A percentile compares a stretch with the other conserved stretches of the same genome.
phyloP scores from a whole-genome alignment of 345 rosid species.

The Nephelium lappaceum region DNA sequence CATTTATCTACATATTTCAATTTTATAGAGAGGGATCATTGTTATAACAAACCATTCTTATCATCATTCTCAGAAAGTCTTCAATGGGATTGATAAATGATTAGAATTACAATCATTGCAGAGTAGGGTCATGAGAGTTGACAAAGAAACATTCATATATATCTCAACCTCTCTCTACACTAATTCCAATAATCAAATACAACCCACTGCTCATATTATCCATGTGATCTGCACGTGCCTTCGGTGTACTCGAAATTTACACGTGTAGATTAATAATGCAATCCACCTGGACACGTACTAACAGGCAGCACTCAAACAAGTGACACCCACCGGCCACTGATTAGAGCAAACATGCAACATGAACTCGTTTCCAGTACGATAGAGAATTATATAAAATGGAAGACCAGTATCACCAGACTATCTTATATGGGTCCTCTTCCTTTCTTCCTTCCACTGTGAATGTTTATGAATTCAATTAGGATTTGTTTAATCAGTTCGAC shows the following conservation, averaged over 20 bases:
- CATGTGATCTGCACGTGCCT: conserved; percentile 17
- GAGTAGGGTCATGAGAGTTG: conserved; percentile 29
- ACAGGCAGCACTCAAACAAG: conserved; percentile 17
- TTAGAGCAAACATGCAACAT: conserved; percentile 30
- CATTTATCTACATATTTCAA: too few species aligned
- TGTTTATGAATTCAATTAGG: not conserved
- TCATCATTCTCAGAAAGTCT: not conserved
- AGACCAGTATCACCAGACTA: conserved; percentile 2
- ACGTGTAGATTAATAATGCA: conserved; percentile 8
- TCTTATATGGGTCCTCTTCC: conserved; percentile 7
- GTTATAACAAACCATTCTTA: too few species aligned
- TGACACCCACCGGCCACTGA: conserved; percentile 20
- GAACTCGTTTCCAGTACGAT: conserved; percentile 11
- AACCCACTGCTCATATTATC: not conserved
- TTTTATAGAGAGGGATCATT: too few species aligned
- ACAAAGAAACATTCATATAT: not conserved
- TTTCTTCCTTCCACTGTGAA: conserved; percentile 15
- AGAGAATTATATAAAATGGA: not conserved
- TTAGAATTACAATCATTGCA: conserved; percentile 9
- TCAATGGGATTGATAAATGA: conserved; percentile 10
- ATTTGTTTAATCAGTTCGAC: conserved; percentile 15
- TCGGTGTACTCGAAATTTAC: not conserved
- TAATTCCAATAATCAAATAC: not conserved
- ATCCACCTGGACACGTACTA: conserved; percentile 20
- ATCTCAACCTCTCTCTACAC: not conserved